Conservation (phyloP, 1,284 basidiomycete species). For the Trichosporon faecale region DNA sequence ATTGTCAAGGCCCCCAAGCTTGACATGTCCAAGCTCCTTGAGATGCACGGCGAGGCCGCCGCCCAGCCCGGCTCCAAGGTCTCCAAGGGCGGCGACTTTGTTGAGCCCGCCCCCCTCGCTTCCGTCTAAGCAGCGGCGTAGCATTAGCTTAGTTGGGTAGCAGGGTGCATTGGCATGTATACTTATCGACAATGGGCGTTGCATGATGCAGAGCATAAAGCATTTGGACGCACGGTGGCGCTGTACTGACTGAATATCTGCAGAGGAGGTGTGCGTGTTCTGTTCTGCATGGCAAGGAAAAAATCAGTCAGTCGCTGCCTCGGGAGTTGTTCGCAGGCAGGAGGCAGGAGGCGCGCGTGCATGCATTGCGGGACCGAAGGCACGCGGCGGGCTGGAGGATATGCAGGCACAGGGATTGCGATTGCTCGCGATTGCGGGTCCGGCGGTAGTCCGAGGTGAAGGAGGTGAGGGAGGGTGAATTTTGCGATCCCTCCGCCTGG, state of each 20-base stretch:
- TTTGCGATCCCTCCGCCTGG: background rate
- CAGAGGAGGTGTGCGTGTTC: too few relatives aligned
- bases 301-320: too few relatives aligned
- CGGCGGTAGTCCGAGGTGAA: background rate
- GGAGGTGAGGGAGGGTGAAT: too few relatives aligned
- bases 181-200: slow-evolving; percentile 26
- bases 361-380: too few relatives aligned
- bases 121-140: slow-evolving; percentile 47
- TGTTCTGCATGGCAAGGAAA: too few relatives aligned
- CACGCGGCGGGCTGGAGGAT: too few relatives aligned
- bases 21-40: slow-evolving; percentile 89
- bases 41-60: slow-evolving; percentile 90
- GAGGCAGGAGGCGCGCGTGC: too few relatives aligned
- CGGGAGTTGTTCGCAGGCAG: too few relatives aligned
- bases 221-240: too few relatives aligned
- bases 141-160: slow-evolving; percentile 24
- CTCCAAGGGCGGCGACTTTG: slow-evolving; percentile 51
- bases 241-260: too few relatives aligned
- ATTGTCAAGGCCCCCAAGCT: slow-evolving; percentile 95
- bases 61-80: slow-evolving; percentile 59
- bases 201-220: slow-evolving; percentile 1
- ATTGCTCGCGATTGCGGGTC: too few relatives aligned
- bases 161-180: slow-evolving; percentile 39
- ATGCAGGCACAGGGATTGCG: background rate
- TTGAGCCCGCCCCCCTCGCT: slow-evolving; percentile 52